These are phyloP conservation scores for Kluyveromyces aestuarii DNA, from an alignment of 805 yeast species.

Conservation along the genomic window DNA sequence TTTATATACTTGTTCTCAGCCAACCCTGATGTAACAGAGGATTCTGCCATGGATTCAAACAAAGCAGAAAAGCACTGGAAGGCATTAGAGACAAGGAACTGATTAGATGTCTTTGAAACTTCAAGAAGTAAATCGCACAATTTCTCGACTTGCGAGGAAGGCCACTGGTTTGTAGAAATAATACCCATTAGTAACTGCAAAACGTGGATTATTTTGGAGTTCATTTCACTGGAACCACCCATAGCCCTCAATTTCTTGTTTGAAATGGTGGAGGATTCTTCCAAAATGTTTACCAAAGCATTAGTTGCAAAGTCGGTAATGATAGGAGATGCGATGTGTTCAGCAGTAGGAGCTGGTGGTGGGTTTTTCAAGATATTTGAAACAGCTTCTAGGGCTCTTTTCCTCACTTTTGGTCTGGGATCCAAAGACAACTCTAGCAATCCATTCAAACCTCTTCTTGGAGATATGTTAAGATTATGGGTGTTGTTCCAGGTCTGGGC, in stretches of 20 bases:
- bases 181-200: constrained; percentile 69
- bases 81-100: constrained; percentile 71
- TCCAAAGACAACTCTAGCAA: constrained; percentile 72
- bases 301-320: constrained; percentile 63
- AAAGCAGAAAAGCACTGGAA: constrained; percentile 78
- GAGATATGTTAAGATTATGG: constrained; percentile 42
- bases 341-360: constrained; percentile 69
- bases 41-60: constrained; percentile 33
- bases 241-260: constrained; percentile 26
- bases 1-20: constrained; percentile 55
- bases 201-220: constrained; percentile 58
- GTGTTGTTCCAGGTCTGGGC: constrained; percentile 63
- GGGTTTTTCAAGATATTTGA: constrained; percentile 48
- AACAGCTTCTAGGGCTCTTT: constrained; percentile 90
- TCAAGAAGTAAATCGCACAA: constrained; percentile 71
- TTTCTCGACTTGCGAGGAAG: constrained; percentile 53
- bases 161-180: constrained; percentile 76
- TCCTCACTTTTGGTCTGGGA: constrained; percentile 89
- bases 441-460: constrained; percentile 74
- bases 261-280: constrained; percentile 28
- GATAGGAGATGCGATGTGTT: constrained; percentile 65
- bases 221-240: constrained; percentile 39
- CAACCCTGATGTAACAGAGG: constrained; percentile 47
- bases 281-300: constrained; percentile 39
- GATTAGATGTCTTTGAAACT: constrained; percentile 75